Conservation (phyloP, 1,139 yeast species). For the Yamadazyma conglobata region DNA sequence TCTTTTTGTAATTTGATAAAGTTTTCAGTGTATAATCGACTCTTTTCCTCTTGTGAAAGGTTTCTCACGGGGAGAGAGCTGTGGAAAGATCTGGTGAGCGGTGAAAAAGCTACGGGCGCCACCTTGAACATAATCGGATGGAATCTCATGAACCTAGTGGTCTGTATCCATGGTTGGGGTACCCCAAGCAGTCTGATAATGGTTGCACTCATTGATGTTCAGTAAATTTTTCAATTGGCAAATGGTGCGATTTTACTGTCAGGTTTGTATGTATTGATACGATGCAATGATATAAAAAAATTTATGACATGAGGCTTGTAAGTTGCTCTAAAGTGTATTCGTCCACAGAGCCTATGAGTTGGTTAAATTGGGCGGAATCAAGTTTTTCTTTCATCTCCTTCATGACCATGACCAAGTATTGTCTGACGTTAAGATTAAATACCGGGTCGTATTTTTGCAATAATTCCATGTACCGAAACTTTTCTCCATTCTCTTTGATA, state of each 20-base stretch:
- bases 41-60: conserved; percentile 14
- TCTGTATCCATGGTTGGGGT: no score
- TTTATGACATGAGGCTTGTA: background rate
- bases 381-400: conserved; percentile 19
- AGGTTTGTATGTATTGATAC: no score
- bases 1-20: conserved; percentile 17
- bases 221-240: no score
- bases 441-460: conserved; percentile 54
- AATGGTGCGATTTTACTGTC: conserved; percentile 2
- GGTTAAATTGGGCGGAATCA: conserved; percentile 23
- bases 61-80: background rate
- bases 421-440: conserved; percentile 45
- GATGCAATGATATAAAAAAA: no score
- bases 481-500: conserved; percentile 56
- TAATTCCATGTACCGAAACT: conserved; percentile 47
- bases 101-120: no score
- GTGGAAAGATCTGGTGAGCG: background rate
- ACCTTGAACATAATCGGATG: no score
- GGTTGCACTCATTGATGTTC: no score
- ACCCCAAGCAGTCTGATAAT: no score
- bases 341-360: conserved; percentile 26
- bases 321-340: conserved; percentile 34
- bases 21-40: conserved; percentile 15
- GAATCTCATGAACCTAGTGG: no score
- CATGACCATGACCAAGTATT: conserved; percentile 22